Evolutionary conservation across 352 stramenopile species (phyloP).

Genomic region (Globisporangium carolinianum): DNA sequence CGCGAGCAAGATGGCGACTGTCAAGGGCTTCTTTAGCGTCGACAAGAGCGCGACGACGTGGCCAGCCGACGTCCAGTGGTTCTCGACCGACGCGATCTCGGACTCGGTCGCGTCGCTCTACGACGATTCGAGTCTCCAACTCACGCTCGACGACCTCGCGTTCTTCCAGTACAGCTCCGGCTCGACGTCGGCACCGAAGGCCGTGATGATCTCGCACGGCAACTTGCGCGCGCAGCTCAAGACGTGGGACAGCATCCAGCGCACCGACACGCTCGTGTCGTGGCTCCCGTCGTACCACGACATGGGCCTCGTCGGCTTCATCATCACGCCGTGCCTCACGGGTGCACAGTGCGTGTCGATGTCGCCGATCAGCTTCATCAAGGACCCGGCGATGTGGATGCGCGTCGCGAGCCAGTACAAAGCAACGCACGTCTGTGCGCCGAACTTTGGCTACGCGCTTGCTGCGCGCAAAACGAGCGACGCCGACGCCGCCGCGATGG

Average conservation of each 20-base stretch:
- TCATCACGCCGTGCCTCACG: slow-evolving; percentile 54
- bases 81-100: slow-evolving; percentile 56
- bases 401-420: slow-evolving; percentile 66
- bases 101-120: slow-evolving; percentile 46
- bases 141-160: slow-evolving; percentile 50
- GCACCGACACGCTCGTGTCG: slow-evolving; percentile 60
- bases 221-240: slow-evolving; percentile 69
- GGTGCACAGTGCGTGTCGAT: slow-evolving; percentile 65
- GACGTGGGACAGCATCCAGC: slow-evolving; percentile 63
- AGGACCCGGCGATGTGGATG: slow-evolving; percentile 80
- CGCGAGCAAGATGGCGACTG: slow-evolving; percentile 71
- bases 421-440: slow-evolving; percentile 68
- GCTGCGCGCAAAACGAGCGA: slow-evolving; percentile 70
- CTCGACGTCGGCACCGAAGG: slow-evolving; percentile 74
- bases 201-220: slow-evolving; percentile 79
- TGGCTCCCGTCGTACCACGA: slow-evolving; percentile 83
- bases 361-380: slow-evolving; percentile 85
- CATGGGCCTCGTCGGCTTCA: slow-evolving; percentile 82
- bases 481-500: slow-evolving; percentile 43
- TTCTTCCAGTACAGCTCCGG: slow-evolving; percentile 86
- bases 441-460: slow-evolving; percentile 78
- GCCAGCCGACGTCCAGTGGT: slow-evolving; percentile 62
- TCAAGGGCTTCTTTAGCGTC: slow-evolving; percentile 68
- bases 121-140: slow-evolving; percentile 31
- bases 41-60: slow-evolving; percentile 41